phyloP scores from a whole-genome alignment of 2,329 filamentous ascomycete species.

The Emericellopsis atlantica region DNA sequence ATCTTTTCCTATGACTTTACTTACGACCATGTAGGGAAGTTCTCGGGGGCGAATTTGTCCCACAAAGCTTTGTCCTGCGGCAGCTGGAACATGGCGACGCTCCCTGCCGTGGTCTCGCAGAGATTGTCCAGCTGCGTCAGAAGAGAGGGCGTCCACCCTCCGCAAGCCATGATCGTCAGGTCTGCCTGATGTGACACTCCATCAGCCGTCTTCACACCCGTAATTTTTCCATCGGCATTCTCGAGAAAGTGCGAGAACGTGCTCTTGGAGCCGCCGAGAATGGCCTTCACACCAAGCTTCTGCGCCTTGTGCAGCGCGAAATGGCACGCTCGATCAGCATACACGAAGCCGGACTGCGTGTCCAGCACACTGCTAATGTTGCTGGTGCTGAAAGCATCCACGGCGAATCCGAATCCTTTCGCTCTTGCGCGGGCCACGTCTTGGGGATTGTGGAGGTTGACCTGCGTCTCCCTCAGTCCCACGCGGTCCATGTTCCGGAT shows the following conservation, averaged over 20 bases:
- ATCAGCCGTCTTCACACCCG: neutral
- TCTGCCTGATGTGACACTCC: neutral
- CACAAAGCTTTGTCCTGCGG: conserved; percentile 5
- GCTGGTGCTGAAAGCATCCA: conserved; percentile 21
- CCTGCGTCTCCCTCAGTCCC: conserved; percentile 19
- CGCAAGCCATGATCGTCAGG: neutral
- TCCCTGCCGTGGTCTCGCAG: conserved; percentile 10
- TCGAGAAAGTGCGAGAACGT: conserved; percentile 13
- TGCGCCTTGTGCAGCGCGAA: conserved; percentile 28
- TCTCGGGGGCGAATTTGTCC: conserved; percentile 5
- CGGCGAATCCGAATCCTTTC: conserved; percentile 14
- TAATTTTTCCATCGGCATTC: conserved; percentile 5
- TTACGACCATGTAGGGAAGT: conserved; percentile 6
- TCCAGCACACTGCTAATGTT: conserved; percentile 27
- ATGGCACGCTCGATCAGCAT: conserved; percentile 31
- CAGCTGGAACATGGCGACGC: conserved; percentile 7
- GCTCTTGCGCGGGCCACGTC: conserved; percentile 14
- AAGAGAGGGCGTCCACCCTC: conserved; percentile 7
- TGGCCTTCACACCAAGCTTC: conserved; percentile 24
- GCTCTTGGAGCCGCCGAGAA: conserved; percentile 20
- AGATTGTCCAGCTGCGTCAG: conserved; percentile 8
- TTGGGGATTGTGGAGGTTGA: conserved; percentile 14
- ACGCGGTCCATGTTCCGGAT: conserved; percentile 20
- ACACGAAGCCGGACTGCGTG: conserved; percentile 28
- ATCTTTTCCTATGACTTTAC: neutral